Evolutionary conservation across 768 basidiomycete species (phyloP), one percentile per base, ranked within the genome.

Genomic region (Kwoniella newhampshirensis): DNA sequence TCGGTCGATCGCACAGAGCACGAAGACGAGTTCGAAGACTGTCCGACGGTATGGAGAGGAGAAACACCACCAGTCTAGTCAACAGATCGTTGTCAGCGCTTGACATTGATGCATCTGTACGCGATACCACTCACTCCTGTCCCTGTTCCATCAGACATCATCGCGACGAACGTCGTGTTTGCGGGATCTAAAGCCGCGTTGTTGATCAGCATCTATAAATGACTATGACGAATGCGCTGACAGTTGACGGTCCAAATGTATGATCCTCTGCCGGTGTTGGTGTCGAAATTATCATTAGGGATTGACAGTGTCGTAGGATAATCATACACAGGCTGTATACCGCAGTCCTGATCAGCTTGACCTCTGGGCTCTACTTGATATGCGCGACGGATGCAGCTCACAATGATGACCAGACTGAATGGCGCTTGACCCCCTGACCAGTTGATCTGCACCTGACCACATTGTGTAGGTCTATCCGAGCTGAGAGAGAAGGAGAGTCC

Each of bases 121-220:
- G 26, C 25, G 25, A 17, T 35, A 12, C 9, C 3, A 60, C 70
- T 57, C 45, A 67, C 70, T 11, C 67, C 70, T 30, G 57, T 51
- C 3, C 70, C 70, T n/a, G 63, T 55, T 0, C 62, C 41, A 45
- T 72, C 70, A 2, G 67, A 69, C 70, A 72, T 72, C 64, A 72
- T 61, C 11, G 61, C 59, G 0, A 63, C 66, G 37, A 65, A 62
- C 21, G 51, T 51, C 11, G 59, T 67, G 21, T 57, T 60, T n/a
- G 49, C 28, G 0, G 70, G 70, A 45, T 72, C 70, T 72, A 47
- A 11, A 40, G 40, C 11, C 4, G 44, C n/a, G 27, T 28, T 49
- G 27, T 26, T 8, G 43, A 36, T 50, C 13, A 7, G 13, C 12
- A n/a, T n/a, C n/a, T n/a, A n/a, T n/a, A n/a, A n/a, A n/a, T n/a